Conservation (phyloP, 1,139 yeast genomes). For the Candida tropicalis region DNA sequence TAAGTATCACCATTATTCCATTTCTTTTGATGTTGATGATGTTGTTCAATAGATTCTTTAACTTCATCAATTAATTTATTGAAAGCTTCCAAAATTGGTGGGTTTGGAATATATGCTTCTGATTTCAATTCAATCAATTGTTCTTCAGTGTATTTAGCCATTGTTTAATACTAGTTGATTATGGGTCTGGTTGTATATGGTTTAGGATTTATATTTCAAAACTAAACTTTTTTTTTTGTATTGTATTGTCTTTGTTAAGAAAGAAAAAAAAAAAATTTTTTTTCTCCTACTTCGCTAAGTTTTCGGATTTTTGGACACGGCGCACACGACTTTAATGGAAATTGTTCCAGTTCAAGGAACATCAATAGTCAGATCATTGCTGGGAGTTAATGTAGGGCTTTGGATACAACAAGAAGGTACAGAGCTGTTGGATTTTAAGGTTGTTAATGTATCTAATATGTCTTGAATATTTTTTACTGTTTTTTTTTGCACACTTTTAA, state of each 20-base stretch:
- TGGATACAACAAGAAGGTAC: too few relatives aligned
- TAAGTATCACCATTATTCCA: constrained; percentile 51
- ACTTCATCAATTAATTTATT: constrained; percentile 67
- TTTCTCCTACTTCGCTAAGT: constrained; percentile 1
- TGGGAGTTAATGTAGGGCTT: too few relatives aligned
- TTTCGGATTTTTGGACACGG: background rate
- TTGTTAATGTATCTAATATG: too few relatives aligned
- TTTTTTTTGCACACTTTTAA: too few relatives aligned
- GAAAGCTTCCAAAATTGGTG: constrained; percentile 66
- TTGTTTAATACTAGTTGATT: too few relatives aligned
- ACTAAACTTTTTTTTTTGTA: too few relatives aligned
- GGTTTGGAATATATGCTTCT: constrained; percentile 60
- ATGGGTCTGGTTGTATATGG: too few relatives aligned
- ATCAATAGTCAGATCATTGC: too few relatives aligned
- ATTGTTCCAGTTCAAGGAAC: background rate
- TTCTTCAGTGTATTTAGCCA: constrained; percentile 72
- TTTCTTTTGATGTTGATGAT: constrained; percentile 35
- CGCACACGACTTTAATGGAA: background rate
- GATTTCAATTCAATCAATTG: constrained; percentile 61
- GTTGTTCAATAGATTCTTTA: constrained; percentile 33
- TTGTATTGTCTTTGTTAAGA: too few relatives aligned
- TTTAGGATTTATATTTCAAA: background rate
- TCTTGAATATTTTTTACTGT: background rate
- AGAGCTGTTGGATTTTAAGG: too few relatives aligned
- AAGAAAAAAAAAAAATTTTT: constrained; percentile 2